Percentiles rank a stretch among this genome's conserved stretches.
These are phyloP conservation scores for Starmerella gropengiesseri DNA, from an alignment of 805 yeast genomes.

Conservation along the genomic window DNA sequence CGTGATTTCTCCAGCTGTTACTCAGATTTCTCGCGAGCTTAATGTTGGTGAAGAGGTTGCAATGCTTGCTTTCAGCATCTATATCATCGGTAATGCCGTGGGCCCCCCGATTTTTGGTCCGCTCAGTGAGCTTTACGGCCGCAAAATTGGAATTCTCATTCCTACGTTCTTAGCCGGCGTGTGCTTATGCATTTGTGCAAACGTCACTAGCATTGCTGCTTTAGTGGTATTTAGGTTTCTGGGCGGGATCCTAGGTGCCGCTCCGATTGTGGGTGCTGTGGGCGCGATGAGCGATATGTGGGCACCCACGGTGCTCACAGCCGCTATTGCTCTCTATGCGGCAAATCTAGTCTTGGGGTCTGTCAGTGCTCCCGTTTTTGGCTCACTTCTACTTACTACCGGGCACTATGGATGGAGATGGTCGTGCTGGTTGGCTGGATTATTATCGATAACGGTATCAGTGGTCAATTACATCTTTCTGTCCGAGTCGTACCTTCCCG, in stretches of 20 bases:
- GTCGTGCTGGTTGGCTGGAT: conserved; percentile 43
- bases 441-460: conserved; percentile 31
- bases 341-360: conserved; percentile 38
- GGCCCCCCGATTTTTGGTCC: conserved; percentile 54
- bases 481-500: conserved; percentile 33
- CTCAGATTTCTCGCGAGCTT: conserved; percentile 37
- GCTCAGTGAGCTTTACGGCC: conserved; percentile 45
- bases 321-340: conserved; percentile 41
- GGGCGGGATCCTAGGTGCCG: conserved; percentile 51
- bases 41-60: conserved; percentile 38
- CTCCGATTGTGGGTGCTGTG: conserved; percentile 51
- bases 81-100: conserved; percentile 49
- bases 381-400: conserved; percentile 28
- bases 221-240: conserved; percentile 38
- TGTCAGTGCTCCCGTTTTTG: conserved; percentile 38
- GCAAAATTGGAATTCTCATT: conserved; percentile 40
- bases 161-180: conserved; percentile 39
- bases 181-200: conserved; percentile 31
- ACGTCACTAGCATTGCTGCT: conserved; percentile 39
- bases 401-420: conserved; percentile 48
- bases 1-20: conserved; percentile 43
- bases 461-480: conserved; percentile 31
- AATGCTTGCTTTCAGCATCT: conserved; percentile 42
- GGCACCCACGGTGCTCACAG: conserved; percentile 41
- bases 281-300: conserved; percentile 53